Evolutionary conservation across 202 grass and related monocot genomes (phyloP).

Genomic region (Carex arenaria): DNA sequence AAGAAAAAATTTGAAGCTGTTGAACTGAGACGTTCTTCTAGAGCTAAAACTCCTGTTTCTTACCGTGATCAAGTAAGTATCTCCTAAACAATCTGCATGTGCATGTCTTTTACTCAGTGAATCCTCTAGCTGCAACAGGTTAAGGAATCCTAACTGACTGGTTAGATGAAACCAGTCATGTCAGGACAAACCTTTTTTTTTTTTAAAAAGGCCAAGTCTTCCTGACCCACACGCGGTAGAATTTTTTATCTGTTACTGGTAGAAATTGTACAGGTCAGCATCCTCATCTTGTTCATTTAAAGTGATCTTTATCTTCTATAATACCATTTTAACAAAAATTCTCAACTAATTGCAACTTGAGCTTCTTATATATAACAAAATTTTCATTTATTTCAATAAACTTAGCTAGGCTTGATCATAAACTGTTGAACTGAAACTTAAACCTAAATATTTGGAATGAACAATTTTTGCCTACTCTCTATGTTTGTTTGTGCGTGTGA

Average conservation of each 20-base stretch:
- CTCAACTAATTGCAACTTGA: not conserved
- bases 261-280: not conserved
- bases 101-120: not conserved
- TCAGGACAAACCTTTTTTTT: not conserved
- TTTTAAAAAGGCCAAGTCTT: not conserved
- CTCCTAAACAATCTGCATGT: not conserved
- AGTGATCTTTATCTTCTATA: not conserved
- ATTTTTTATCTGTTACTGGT: not conserved
- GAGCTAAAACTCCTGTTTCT: conserved; percentile 54
- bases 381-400: not conserved
- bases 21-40: conserved; percentile 86
- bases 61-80: conserved; percentile 75
- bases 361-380: not conserved
- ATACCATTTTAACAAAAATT: not conserved
- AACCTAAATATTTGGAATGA: not conserved
- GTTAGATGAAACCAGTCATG: not conserved
- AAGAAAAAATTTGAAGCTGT: conserved; percentile 54
- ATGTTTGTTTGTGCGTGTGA: not conserved
- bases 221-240: not conserved
- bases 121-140: not conserved
- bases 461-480: not conserved
- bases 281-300: not conserved
- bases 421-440: not conserved
- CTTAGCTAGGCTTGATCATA: not conserved
- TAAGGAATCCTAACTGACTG: not conserved